Evolutionary conservation across 1,284 basidiomycete genomes (phyloP), one percentile per base, ranked within the genome.

Genomic region (Rhodotorula sp.): DNA sequence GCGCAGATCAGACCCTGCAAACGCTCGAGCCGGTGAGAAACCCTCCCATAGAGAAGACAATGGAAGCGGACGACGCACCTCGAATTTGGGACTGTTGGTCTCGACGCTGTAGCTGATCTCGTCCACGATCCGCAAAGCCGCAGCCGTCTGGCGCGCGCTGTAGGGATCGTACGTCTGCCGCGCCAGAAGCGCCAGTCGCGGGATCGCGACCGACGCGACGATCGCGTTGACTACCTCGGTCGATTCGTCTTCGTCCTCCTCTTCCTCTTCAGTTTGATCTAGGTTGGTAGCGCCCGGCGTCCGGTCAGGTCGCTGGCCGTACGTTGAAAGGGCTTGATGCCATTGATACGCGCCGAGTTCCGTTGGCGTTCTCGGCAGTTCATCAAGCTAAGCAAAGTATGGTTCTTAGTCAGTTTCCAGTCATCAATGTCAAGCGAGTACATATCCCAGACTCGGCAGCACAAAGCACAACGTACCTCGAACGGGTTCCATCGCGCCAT

Each of bases 141-240:
- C 84, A 48, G 86, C 84, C 6, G 90, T 85, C 79, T 91, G 86
- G 54, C 79, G 82, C n/a, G 84, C 83, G 2, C 91, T 94, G 81
- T 91, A 93, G 1, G 90, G 89, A 80, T 97, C 91, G 69, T 94
- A 85, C 2, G 87, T 89, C 46, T 91, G 92, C 8, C 31, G 84
- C 84, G 77, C 90, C 86, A 92, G 80, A 76, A 87, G 89, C 78
- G 86, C 87, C 12, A 97, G 80, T 56, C 89, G 84, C 4, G 94
- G 93, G 34, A 91, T 87, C 59, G 96, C 85, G 1, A 90, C 88
- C 0, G 91, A 92, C 18, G 90, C 88, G 39, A 96, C 87, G 88
- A 96, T 92, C 3, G 91, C 89, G 26, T 91, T 87, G 34, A 93
- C 89, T n/a, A 96, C 84, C 79, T 96, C 92, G 20, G 91, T 91